These are phyloP conservation scores for Exophiala xenobiotica DNA, from an alignment of 2,329 filamentous ascomycete species.

Conservation along the genomic window DNA sequence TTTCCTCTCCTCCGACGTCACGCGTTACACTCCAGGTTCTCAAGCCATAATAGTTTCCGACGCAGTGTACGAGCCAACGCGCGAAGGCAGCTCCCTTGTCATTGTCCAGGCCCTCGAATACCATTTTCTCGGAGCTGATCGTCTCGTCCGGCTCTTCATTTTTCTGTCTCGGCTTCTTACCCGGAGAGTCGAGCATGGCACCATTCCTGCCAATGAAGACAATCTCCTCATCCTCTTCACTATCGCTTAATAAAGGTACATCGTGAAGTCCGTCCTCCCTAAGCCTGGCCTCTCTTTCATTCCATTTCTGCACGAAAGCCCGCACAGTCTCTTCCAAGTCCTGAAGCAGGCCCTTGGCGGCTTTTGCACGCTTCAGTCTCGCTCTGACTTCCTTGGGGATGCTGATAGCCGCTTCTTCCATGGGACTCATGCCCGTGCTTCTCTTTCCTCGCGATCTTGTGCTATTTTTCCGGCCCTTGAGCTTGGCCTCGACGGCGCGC, in stretches of 20 bases:
- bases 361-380: conserved; percentile 75
- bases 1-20: conserved; percentile 21
- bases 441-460: conserved; percentile 42
- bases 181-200: conserved; percentile 60
- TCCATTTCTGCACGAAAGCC: conserved; percentile 66
- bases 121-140: conserved; percentile 62
- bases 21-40: conserved; percentile 69
- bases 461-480: conserved; percentile 31
- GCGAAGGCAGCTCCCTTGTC: conserved; percentile 79
- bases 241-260: conserved; percentile 37
- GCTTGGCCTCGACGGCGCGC: conserved; percentile 42
- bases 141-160: conserved; percentile 37
- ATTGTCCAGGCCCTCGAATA: conserved; percentile 76
- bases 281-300: conserved; percentile 51
- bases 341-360: conserved; percentile 75
- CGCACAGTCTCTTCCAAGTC: conserved; percentile 83
- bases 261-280: conserved; percentile 46
- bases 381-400: conserved; percentile 79
- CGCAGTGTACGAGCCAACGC: conserved; percentile 91
- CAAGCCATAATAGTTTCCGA: conserved; percentile 88
- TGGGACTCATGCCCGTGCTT: conserved; percentile 36
- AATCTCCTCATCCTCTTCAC: conserved; percentile 75
- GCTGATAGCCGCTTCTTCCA: conserved; percentile 35
- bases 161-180: conserved; percentile 54
- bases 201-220: conserved; percentile 78